A percentile compares a stretch with the other conserved stretches of the same genome.
phyloP scores from a whole-genome alignment of 108 stramenopile genomes.

The Cyclotella choctawhatcheeana region DNA sequence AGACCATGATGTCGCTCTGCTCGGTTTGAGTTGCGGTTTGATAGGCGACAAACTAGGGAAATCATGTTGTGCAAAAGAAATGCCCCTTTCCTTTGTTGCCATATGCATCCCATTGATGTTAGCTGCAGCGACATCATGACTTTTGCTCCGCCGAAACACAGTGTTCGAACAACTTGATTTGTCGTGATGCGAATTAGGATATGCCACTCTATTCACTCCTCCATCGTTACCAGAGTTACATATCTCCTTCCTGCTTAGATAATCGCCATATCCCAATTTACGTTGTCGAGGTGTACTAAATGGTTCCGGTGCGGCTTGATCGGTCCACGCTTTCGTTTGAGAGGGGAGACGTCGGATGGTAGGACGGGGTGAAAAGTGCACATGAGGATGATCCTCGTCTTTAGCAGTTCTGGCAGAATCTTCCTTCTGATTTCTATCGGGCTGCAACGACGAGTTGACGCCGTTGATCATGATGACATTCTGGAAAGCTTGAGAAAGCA shows the following conservation, averaged over 20 bases:
- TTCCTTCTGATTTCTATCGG: background rate
- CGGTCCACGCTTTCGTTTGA: constrained; percentile 34
- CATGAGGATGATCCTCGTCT: background rate
- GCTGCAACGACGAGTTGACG: background rate
- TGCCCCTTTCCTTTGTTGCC: background rate
- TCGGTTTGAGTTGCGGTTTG: background rate
- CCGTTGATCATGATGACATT: too few relatives aligned
- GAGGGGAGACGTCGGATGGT: constrained; percentile 10
- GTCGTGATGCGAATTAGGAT: constrained; percentile 15
- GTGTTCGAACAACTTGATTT: background rate
- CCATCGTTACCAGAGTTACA: background rate
- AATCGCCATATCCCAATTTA: constrained; percentile 4
- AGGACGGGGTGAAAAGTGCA: constrained; percentile 21
- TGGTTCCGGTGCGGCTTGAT: constrained; percentile 20
- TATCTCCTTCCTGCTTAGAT: background rate
- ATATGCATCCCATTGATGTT: background rate
- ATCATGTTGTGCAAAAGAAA: constrained; percentile 18
- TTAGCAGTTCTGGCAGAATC: background rate
- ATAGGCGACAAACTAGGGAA: constrained; percentile 19
- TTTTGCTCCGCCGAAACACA: constrained; percentile 4
- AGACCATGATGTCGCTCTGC: constrained; percentile 15
- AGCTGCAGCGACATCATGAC: constrained; percentile 1
- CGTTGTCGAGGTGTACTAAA: constrained; percentile 1
- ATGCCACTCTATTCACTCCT: background rate
- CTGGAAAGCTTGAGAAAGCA: too few relatives aligned